Conservation (phyloP, 140 eudicot genomes). For the Oenanthe javanica region DNA sequence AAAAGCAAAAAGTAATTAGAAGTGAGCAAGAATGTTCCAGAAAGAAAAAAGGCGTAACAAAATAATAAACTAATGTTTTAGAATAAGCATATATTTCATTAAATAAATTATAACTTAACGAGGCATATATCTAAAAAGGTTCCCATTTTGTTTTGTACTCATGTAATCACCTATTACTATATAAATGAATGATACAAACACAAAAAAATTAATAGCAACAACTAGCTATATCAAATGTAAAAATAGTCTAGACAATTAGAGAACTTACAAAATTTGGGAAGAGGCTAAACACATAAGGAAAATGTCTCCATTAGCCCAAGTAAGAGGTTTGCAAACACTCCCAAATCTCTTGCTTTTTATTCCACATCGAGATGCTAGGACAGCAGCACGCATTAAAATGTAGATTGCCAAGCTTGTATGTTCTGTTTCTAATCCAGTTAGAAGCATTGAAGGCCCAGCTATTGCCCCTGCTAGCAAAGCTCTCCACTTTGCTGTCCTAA, state of each 20-base stretch:
- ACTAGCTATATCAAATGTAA: background rate
- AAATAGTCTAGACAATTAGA: slow-evolving; percentile 12
- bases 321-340: slow-evolving; percentile 80
- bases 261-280: slow-evolving; percentile 79
- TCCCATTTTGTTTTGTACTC: background rate
- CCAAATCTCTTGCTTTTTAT: slow-evolving; percentile 92
- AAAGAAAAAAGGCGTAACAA: background rate
- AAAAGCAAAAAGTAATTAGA: background rate
- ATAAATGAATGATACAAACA: background rate
- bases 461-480: slow-evolving; percentile 86
- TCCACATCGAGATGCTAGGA: slow-evolving; percentile 96
- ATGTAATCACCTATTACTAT: background rate
- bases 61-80: background rate
- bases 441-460: slow-evolving; percentile 98
- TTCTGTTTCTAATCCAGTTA: slow-evolving; percentile 75
- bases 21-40: background rate
- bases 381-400: slow-evolving; percentile 97
- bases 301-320: slow-evolving; percentile 96
- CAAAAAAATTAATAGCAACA: background rate
- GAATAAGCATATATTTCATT: background rate
- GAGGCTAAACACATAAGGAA: slow-evolving; percentile 96
- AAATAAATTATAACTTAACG: background rate
- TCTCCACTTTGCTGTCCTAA: slow-evolving; percentile 98
- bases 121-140: background rate
- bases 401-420: slow-evolving; percentile 92